Conservation (phyloP, 2,329 filamentous ascomycete genomes). For the Paradendryphiella salina region DNA sequence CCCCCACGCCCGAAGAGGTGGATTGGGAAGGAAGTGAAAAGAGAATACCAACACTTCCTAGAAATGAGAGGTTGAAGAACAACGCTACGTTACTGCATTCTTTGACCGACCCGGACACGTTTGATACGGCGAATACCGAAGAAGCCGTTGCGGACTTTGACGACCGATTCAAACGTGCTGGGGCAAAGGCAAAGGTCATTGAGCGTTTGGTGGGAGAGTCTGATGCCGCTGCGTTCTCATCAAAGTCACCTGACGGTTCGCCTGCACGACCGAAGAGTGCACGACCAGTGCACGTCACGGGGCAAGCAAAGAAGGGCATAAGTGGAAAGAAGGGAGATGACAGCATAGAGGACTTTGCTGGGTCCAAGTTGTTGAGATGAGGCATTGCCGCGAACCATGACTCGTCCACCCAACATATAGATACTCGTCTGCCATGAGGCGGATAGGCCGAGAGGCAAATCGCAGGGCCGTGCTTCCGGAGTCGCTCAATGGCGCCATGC, state of each 20-base stretch:
- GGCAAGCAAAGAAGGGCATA: constrained; percentile 15
- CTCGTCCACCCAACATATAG: background rate
- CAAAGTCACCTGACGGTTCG: constrained; percentile 38
- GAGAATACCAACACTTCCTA: constrained; percentile 53
- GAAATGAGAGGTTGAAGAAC: constrained; percentile 70
- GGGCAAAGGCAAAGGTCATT: constrained; percentile 82
- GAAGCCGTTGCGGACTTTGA: constrained; percentile 91
- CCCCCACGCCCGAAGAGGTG: background rate
- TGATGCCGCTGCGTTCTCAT: background rate
- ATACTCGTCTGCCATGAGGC: background rate
- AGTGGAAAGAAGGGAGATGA: constrained; percentile 30
- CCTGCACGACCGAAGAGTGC: constrained; percentile 20
- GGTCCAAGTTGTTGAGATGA: constrained; percentile 34
- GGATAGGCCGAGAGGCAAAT: background rate
- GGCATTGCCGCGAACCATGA: background rate
- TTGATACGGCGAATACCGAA: constrained; percentile 82
- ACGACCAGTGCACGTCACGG: constrained; percentile 19
- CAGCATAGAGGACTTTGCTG: constrained; percentile 43
- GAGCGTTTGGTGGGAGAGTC: constrained; percentile 65
- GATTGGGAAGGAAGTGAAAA: background rate
- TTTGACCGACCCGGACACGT: constrained; percentile 74
- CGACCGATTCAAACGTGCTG: constrained; percentile 79
- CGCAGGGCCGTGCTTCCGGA: background rate
- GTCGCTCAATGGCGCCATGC: background rate
- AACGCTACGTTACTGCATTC: constrained; percentile 76